Conservation (phyloP, 2,329 filamentous ascomycete species). For the Calycina marina region DNA sequence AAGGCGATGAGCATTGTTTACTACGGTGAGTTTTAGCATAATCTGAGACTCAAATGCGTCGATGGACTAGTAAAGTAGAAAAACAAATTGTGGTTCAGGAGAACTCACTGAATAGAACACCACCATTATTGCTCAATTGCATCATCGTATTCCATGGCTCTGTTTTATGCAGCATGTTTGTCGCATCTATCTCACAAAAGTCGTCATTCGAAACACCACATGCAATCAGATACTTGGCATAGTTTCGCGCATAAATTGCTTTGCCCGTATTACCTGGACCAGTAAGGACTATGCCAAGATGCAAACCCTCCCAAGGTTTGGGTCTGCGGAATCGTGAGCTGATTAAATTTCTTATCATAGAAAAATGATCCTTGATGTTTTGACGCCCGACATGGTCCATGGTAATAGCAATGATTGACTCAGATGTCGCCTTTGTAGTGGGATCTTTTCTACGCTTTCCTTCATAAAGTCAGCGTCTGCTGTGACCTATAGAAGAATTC, state of each 20-base stretch:
- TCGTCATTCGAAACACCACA: slow-evolving; percentile 46
- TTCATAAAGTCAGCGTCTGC: too few relatives aligned
- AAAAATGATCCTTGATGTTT: slow-evolving; percentile 31
- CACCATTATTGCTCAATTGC: slow-evolving; percentile 39
- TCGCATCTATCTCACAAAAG: slow-evolving; percentile 51
- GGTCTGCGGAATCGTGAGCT: neutral
- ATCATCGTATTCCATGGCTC: slow-evolving; percentile 44
- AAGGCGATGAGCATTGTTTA: slow-evolving; percentile 69
- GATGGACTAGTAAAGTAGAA: neutral
- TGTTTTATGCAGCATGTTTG: slow-evolving; percentile 46
- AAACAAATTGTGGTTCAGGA: neutral
- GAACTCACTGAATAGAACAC: neutral
- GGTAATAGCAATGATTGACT: slow-evolving; percentile 30
- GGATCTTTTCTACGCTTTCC: neutral
- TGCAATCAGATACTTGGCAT: slow-evolving; percentile 48
- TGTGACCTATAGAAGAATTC: too few relatives aligned
- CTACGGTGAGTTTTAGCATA: slow-evolving; percentile 58
- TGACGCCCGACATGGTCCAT: slow-evolving; percentile 40
- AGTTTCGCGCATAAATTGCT: slow-evolving; percentile 61
- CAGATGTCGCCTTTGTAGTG: slow-evolving; percentile 14
- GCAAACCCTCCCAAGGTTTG: neutral
- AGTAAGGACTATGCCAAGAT: neutral
- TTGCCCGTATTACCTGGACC: slow-evolving; percentile 27
- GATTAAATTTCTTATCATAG: neutral
- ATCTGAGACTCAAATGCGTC: slow-evolving; percentile 30